phyloP scores from a whole-genome alignment of 2,329 filamentous ascomycete genomes.

The Monosporascus sp. region DNA sequence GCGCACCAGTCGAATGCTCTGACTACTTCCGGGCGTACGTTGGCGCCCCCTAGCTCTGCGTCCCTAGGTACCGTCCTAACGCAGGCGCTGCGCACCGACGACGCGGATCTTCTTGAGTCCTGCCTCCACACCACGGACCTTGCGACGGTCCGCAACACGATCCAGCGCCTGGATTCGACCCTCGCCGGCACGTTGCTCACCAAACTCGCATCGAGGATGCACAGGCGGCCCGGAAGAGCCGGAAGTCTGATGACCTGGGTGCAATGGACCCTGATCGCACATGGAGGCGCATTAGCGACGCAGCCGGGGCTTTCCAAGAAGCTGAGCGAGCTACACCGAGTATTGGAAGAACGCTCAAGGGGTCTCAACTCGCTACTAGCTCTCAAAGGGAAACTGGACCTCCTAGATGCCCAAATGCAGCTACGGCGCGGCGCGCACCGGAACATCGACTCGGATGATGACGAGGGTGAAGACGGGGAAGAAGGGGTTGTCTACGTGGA shows the following conservation, averaged over 20 bases:
- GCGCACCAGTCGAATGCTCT: slow-evolving; percentile 32
- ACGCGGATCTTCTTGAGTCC: slow-evolving; percentile 82
- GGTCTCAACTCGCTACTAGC: slow-evolving; percentile 78
- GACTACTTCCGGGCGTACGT: slow-evolving; percentile 39
- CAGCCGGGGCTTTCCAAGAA: slow-evolving; percentile 78
- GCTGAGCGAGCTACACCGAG: slow-evolving; percentile 74
- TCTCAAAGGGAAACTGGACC: slow-evolving; percentile 91
- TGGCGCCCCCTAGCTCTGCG: slow-evolving; percentile 63
- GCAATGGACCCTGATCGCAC: slow-evolving; percentile 87
- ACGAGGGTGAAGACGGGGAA: slow-evolving; percentile 57
- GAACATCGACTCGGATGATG: slow-evolving; percentile 46
- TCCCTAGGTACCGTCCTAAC: slow-evolving; percentile 90
- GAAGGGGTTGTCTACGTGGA: slow-evolving; percentile 83
- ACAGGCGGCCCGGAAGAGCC: slow-evolving; percentile 81
- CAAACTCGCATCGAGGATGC: slow-evolving; percentile 80
- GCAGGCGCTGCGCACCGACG: slow-evolving; percentile 89
- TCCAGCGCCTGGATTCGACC: slow-evolving; percentile 81
- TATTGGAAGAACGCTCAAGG: slow-evolving; percentile 79
- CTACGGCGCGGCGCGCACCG: slow-evolving; percentile 66
- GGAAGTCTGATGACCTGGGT: slow-evolving; percentile 92
- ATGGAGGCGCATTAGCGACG: slow-evolving; percentile 84
- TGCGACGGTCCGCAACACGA: slow-evolving; percentile 75
- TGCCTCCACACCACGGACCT: slow-evolving; percentile 79
- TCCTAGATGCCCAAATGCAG: slow-evolving; percentile 86
- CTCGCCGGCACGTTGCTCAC: slow-evolving; percentile 75